Conservation (phyloP, 2,329 filamentous ascomycete genomes). For the Parafenestella ontariensis region DNA sequence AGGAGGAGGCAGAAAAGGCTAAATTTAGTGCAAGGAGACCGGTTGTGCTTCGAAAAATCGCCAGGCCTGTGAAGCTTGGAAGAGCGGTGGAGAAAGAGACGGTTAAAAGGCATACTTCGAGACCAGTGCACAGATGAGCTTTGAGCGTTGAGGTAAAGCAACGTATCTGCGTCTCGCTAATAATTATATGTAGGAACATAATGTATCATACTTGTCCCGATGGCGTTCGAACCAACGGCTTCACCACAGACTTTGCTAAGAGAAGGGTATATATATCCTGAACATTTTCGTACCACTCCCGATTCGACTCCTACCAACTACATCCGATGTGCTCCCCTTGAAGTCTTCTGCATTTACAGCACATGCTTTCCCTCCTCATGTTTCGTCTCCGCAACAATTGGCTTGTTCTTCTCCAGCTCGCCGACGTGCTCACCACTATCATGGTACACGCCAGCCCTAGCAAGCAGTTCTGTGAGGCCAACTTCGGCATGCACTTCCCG, state of each 20-base stretch:
- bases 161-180: not conserved
- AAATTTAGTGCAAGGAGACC: conserved; percentile 5
- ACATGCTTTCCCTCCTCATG: conserved; percentile 10
- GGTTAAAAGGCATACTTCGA: conserved; percentile 36
- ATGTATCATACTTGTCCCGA: not conserved
- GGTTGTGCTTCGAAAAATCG: conserved; percentile 2
- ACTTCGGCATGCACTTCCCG: conserved; percentile 72
- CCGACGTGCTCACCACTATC: conserved; percentile 5
- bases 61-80: conserved; percentile 1
- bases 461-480: conserved; percentile 58
- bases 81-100: conserved; percentile 11
- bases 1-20: conserved; percentile 1
- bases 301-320: no score
- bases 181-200: not conserved
- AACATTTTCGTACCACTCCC: not conserved
- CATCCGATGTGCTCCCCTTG: not conserved
- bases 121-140: conserved; percentile 8
- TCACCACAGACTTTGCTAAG: conserved; percentile 2
- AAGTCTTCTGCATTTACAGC: conserved; percentile 1
- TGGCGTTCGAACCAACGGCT: not conserved
- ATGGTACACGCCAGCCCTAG: conserved; percentile 13
- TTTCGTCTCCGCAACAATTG: conserved; percentile 13
- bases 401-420: conserved; percentile 18
- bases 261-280: conserved; percentile 4
- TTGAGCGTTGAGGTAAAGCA: not conserved